A percentile compares a stretch with the other conserved stretches of the same genome.
These are phyloP conservation scores for Penicillium samsonianum DNA, from an alignment of 495 filamentous ascomycete genomes.

Conservation along the genomic window DNA sequence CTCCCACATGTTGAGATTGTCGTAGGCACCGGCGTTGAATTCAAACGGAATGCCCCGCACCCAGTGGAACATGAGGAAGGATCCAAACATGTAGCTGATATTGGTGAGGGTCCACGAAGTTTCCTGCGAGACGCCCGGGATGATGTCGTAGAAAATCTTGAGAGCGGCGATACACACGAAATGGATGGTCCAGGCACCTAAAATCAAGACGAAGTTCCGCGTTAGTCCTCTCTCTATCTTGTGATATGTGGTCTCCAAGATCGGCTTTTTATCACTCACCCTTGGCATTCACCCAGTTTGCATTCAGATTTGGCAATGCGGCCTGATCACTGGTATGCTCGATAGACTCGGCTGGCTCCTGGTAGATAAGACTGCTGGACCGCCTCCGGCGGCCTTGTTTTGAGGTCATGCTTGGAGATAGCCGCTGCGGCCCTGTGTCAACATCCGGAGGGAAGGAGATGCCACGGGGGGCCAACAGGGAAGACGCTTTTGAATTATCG, in stretches of 20 bases:
- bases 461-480: conserved; percentile 74
- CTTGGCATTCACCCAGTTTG: conserved; percentile 98
- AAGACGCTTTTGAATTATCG: conserved; percentile 80
- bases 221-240: conserved; percentile 14
- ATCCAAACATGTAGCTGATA: conserved; percentile 98
- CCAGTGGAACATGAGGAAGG: conserved; percentile 99
- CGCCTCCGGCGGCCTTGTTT: conserved; percentile 76
- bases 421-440: conserved; percentile 59
- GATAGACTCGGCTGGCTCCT: conserved; percentile 88
- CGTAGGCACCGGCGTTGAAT: conserved; percentile 98
- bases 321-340: conserved; percentile 96
- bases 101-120: conserved; percentile 98
- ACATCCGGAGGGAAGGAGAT: conserved; percentile 78
- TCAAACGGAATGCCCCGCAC: conserved; percentile 98
- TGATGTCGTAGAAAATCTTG: conserved; percentile 94
- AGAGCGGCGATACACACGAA: conserved; percentile 83
- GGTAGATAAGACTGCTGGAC: conserved; percentile 95
- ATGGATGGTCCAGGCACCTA: conserved; percentile 97
- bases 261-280: conserved; percentile 56
- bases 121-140: conserved; percentile 93
- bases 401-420: conserved; percentile 59
- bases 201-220: not conserved
- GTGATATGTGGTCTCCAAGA: conserved; percentile 15
- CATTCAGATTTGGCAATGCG: conserved; percentile 91
- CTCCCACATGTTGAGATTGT: conserved; percentile 99